phyloP scores from a whole-genome alignment of 2,329 filamentous ascomycete genomes.

The Akanthomyces lecanii region DNA sequence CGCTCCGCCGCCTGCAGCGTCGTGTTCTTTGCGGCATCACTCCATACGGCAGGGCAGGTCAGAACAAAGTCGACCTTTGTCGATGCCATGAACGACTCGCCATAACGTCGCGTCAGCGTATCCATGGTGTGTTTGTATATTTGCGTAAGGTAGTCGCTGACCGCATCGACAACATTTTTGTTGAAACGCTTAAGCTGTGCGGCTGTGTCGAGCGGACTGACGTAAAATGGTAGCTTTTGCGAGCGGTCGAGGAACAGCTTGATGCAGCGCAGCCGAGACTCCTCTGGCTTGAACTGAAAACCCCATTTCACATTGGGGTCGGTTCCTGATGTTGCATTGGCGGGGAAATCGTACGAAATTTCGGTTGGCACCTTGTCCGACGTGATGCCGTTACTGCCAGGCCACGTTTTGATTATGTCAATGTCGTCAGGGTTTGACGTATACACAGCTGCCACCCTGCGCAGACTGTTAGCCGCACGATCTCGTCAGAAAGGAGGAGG shows the following conservation, averaged over 20 bases:
- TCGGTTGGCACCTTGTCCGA: conserved; percentile 83
- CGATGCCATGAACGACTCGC: conserved; percentile 71
- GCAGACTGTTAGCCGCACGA: neutral
- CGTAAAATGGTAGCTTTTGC: conserved; percentile 76
- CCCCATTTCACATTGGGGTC: conserved; percentile 66
- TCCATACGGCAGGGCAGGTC: conserved; percentile 81
- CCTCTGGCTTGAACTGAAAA: conserved; percentile 76
- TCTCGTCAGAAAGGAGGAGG: neutral
- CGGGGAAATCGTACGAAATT: conserved; percentile 55
- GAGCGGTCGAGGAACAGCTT: conserved; percentile 79
- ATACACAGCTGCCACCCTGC: conserved; percentile 64
- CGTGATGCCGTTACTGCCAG: conserved; percentile 79
- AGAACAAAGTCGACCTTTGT: conserved; percentile 76
- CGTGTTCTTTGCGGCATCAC: conserved; percentile 78
- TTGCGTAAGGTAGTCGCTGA: conserved; percentile 74
- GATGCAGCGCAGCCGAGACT: conserved; percentile 72
- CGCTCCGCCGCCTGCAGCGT: conserved; percentile 73
- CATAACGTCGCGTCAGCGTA: conserved; percentile 68
- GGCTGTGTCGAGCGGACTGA: conserved; percentile 71
- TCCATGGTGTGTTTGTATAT: conserved; percentile 76
- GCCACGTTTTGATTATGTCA: conserved; percentile 82
- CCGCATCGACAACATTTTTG: conserved; percentile 74
- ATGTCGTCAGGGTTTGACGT: conserved; percentile 74
- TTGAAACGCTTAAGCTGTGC: conserved; percentile 69
- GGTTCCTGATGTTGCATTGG: conserved; percentile 30